A percentile compares a stretch with the other conserved stretches of the same genome.
phyloP scores from a whole-genome alignment of 257 asterid genomes.

The Nyctanthes arbortristis region DNA sequence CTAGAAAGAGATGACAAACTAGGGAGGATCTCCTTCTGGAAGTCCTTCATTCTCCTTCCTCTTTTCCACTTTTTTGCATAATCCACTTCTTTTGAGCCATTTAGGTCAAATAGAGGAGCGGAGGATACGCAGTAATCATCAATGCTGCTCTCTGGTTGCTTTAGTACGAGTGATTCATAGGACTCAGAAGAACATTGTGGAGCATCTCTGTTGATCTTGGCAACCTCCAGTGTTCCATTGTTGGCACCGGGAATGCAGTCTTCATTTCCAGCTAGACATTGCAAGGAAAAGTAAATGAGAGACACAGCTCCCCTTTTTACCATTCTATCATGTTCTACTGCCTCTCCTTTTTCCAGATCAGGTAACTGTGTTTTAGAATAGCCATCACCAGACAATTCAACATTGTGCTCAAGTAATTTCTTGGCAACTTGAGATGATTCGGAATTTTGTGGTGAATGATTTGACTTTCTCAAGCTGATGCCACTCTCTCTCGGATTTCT shows the following conservation, averaged over 20 bases:
- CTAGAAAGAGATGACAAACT: constrained; percentile 51
- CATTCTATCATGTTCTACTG: constrained; percentile 26
- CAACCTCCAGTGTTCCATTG: constrained; percentile 8
- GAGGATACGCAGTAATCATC: constrained; percentile 50
- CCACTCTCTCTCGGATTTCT: constrained; percentile 30
- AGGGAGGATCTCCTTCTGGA: constrained; percentile 63
- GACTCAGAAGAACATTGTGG: constrained; percentile 50
- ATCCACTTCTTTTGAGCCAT: constrained; percentile 25
- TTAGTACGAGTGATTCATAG: constrained; percentile 44
- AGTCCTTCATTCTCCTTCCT: constrained; percentile 71
- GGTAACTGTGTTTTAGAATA: constrained; percentile 19
- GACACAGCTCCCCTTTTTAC: constrained; percentile 43
- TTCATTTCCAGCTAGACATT: constrained; percentile 21
- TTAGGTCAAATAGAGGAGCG: constrained; percentile 28
- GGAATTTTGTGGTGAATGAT: constrained; percentile 16
- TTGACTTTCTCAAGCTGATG: constrained; percentile 23
- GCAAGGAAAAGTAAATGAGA: constrained; percentile 38
- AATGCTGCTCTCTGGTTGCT: constrained; percentile 42
- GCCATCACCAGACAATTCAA: constrained; percentile 11
- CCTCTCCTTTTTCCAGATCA: constrained; percentile 22
- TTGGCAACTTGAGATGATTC: constrained; percentile 25
- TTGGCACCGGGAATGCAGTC: background rate
- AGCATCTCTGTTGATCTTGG: constrained; percentile 22
- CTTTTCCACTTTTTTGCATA: constrained; percentile 41
- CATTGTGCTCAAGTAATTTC: constrained; percentile 15